Evolutionary conservation across 768 basidiomycete genomes (phyloP).

Genomic region (Cystofilobasidium capitatum): DNA sequence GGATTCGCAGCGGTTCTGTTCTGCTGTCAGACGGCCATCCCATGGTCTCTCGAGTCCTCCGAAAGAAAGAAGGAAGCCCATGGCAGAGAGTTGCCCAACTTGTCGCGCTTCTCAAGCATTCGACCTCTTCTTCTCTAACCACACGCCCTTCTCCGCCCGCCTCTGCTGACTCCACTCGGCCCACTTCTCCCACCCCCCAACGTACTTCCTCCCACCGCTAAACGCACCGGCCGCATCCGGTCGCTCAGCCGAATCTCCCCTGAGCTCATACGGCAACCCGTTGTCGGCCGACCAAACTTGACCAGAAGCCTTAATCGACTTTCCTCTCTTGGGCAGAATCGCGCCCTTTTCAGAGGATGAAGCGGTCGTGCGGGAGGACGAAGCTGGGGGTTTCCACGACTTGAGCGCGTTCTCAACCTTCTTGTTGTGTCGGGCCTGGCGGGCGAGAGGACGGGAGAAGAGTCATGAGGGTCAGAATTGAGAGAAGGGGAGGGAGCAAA

Average conservation of each 20-base stretch:
- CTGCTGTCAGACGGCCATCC: too few species aligned
- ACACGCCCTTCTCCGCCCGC: neutral
- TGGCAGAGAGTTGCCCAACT: too few species aligned
- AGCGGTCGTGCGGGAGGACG: neutral
- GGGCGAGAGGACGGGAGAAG: neutral
- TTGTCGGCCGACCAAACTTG: too few species aligned
- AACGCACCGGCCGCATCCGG: conserved; percentile 16
- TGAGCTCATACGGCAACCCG: too few species aligned
- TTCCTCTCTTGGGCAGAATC: too few species aligned
- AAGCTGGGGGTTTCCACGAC: conserved; percentile 1
- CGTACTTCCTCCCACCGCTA: conserved; percentile 11
- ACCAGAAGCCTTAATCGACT: too few species aligned
- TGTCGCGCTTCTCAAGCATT: too few species aligned
- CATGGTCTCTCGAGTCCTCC: too few species aligned
- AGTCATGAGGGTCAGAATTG: neutral
- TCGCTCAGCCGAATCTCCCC: too few species aligned
- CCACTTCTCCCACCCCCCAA: conserved; percentile 22
- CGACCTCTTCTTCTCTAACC: too few species aligned
- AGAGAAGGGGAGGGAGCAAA: neutral
- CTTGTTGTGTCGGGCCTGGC: neutral
- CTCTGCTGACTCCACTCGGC: neutral
- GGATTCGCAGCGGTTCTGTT: too few species aligned
- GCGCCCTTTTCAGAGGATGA: neutral
- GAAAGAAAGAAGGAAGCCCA: too few species aligned
- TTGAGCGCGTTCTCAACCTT: conserved; percentile 22